phyloP scores from a whole-genome alignment of 257 asterid genomes.

The Lycium ferocissimum region DNA sequence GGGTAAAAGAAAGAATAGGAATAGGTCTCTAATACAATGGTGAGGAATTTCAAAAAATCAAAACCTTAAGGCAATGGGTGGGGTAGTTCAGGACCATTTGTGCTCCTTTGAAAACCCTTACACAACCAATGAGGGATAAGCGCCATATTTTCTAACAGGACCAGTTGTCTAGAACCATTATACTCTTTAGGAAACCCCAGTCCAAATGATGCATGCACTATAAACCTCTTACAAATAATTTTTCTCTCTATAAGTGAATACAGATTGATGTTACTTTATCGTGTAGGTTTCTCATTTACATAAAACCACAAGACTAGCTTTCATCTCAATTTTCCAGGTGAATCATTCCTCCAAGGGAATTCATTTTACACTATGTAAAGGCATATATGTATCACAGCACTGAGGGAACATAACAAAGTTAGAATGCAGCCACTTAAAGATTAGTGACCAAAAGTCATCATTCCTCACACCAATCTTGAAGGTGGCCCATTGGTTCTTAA shows the following conservation, averaged over 20 bases:
- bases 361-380: background rate
- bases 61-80: background rate
- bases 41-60: background rate
- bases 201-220: background rate
- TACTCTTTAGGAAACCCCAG: background rate
- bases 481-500: background rate
- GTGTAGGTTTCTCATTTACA: background rate
- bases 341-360: background rate
- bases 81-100: background rate
- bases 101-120: constrained; percentile 19
- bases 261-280: background rate
- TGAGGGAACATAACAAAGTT: background rate
- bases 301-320: constrained; percentile 17
- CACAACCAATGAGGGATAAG: background rate
- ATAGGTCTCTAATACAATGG: background rate
- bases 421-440: background rate
- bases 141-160: constrained; percentile 4
- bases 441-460: too few species aligned
- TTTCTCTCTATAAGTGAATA: background rate
- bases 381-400: background rate
- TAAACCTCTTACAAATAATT: background rate
- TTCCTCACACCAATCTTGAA: background rate
- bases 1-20: background rate
- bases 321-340: constrained; percentile 24
- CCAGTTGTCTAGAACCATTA: background rate